Evolutionary conservation across 1,284 basidiomycete species (phyloP).

Genomic region (Marasmius sp.): DNA sequence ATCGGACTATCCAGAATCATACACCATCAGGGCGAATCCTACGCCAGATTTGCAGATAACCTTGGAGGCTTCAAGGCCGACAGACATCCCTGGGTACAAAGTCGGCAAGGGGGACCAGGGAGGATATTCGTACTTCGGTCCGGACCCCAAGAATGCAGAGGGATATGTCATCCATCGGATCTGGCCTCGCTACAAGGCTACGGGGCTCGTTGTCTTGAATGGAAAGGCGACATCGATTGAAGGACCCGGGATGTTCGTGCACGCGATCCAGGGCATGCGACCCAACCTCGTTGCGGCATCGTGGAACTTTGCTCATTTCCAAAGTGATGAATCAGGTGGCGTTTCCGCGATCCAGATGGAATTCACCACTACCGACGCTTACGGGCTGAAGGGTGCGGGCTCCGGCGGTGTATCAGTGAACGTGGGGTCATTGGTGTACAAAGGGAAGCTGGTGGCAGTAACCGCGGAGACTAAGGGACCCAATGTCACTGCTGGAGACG

Average conservation of each 20-base stretch:
- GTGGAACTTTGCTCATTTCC: slow-evolving; percentile 97
- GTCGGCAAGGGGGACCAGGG: slow-evolving; percentile 86
- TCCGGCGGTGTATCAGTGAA: slow-evolving; percentile 84
- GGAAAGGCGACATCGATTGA: slow-evolving; percentile 68
- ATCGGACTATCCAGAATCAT: slow-evolving; percentile 71
- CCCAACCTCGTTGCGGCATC: slow-evolving; percentile 90
- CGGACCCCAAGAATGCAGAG: slow-evolving; percentile 71
- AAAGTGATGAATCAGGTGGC: slow-evolving; percentile 68
- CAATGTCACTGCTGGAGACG: slow-evolving; percentile 48
- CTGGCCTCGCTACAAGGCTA: slow-evolving; percentile 75
- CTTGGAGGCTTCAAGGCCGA: slow-evolving; percentile 71
- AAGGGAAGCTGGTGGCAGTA: slow-evolving; percentile 72
- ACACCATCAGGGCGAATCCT: slow-evolving; percentile 81
- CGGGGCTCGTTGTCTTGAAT: slow-evolving; percentile 73
- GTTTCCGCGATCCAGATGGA: slow-evolving; percentile 95
- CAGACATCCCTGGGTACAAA: slow-evolving; percentile 85
- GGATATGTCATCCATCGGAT: slow-evolving; percentile 92
- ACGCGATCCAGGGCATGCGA: slow-evolving; percentile 98
- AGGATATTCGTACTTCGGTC: slow-evolving; percentile 90
- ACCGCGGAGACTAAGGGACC: slow-evolving; percentile 72
- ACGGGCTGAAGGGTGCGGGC: slow-evolving; percentile 74
- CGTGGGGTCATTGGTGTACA: slow-evolving; percentile 82
- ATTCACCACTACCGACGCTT: slow-evolving; percentile 80
- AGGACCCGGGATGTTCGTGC: slow-evolving; percentile 90
- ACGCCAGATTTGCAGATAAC: slow-evolving; percentile 81